Conservation (phyloP, 495 filamentous ascomycete species). For the Penicillium paradoxum region DNA sequence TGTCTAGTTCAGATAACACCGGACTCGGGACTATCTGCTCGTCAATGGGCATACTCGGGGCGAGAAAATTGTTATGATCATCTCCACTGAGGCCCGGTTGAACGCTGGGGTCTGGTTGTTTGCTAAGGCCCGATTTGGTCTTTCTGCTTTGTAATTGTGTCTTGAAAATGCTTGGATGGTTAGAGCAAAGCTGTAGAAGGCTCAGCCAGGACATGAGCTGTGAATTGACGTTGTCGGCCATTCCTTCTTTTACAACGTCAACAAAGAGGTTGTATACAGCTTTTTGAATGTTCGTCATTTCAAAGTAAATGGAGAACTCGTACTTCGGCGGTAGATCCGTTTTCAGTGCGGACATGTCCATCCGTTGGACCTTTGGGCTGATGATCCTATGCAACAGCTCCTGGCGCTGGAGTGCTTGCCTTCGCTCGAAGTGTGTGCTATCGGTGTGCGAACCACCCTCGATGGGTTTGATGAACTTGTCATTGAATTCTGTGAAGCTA, state of each 20-base stretch:
- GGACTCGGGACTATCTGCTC: constrained; percentile 27
- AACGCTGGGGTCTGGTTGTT: constrained; percentile 12
- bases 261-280: constrained; percentile 60
- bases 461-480: constrained; percentile 69
- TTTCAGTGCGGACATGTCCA: constrained; percentile 61
- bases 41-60: constrained; percentile 21
- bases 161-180: constrained; percentile 65
- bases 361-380: constrained; percentile 72
- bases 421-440: constrained; percentile 48
- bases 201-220: constrained; percentile 48
- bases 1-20: constrained; percentile 22
- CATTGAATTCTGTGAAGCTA: constrained; percentile 56
- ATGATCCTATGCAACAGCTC: constrained; percentile 66
- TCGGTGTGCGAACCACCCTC: constrained; percentile 61
- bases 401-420: constrained; percentile 59
- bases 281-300: constrained; percentile 62
- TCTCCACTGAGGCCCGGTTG: constrained; percentile 6
- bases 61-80: neutral
- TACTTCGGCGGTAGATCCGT: constrained; percentile 63
- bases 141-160: constrained; percentile 40
- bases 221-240: constrained; percentile 11
- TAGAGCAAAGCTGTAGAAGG: constrained; percentile 62
- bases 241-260: constrained; percentile 22
- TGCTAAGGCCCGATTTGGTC: neutral
- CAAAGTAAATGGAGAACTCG: constrained; percentile 75